Conservation (phyloP, 2,329 filamentous ascomycete genomes). For the Fusarium oligoseptatum region DNA sequence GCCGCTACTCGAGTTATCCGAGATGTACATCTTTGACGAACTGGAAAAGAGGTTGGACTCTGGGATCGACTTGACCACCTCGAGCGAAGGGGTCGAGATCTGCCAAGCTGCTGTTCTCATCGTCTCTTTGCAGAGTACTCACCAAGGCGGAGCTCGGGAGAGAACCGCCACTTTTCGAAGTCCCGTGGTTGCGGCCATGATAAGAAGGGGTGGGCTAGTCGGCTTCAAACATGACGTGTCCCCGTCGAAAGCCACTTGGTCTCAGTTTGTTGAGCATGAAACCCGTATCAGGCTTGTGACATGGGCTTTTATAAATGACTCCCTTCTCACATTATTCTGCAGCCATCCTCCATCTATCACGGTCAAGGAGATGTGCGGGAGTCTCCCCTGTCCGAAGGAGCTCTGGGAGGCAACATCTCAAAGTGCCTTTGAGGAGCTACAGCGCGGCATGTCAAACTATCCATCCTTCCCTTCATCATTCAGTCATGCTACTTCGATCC, state of each 20-base stretch:
- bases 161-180: conserved; percentile 13
- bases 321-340: conserved; percentile 16
- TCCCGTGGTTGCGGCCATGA: conserved; percentile 6
- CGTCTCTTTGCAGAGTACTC: conserved; percentile 11
- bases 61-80: background rate
- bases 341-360: conserved; percentile 26
- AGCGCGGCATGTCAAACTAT: rapidly evolving
- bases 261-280: conserved; percentile 21
- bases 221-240: background rate
- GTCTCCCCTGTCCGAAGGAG: conserved; percentile 21
- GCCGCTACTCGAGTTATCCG: conserved; percentile 13
- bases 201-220: conserved; percentile 15
- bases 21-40: conserved; percentile 29
- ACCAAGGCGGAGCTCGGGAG: conserved; percentile 14
- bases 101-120: conserved; percentile 32
- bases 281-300: conserved; percentile 30
- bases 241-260: background rate
- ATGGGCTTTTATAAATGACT: conserved; percentile 30
- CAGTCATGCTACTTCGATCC: background rate
- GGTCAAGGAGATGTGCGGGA: conserved; percentile 27
- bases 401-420: conserved; percentile 30
- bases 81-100: conserved; percentile 10
- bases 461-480: background rate
- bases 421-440: background rate
- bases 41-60: background rate